Base-by-base conservation (phyloP, 2,329 filamentous ascomycete genomes). In the Trichoderma hamatum region DNA sequence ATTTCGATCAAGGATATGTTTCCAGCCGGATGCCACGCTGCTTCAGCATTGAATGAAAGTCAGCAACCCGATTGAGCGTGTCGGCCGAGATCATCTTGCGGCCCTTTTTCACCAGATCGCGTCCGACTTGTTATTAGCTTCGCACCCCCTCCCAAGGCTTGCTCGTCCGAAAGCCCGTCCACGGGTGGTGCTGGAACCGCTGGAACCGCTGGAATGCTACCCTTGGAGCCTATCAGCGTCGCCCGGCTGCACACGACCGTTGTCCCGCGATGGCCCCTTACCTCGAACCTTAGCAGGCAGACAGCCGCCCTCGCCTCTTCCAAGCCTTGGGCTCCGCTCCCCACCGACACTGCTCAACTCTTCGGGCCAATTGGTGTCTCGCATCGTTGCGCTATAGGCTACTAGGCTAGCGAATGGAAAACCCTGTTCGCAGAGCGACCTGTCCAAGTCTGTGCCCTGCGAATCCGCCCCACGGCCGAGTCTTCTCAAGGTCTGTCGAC, bases 11-110 rank as follows among this genome's bases (percentile, higher is more conserved):
- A 54, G 28, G 46, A 52, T 32, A 24, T 55, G 55, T 21, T 66
- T 16, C 59, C n/a, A 24, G 30, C 11, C 54, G 51, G 28, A 24
- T 36, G 59, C 59, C 21, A 49, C 21, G 24, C 26, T 26, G 36
- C 49, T 43, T 34, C 65, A 61, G 63, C 54, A 49, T 51, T 13
- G 54, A 32, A 34, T 49, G 52, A 66, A 28, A 16, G 36, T 67
- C 30, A 67, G 64, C 64, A 67, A 39, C 66, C 66, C 56, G 34
- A 68, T 62, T 52, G 21, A 52, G 66, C 30, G 58, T 58, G 56
- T 68, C 56, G 66, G 66, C 66, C 66, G 56, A 68, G 66, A 68
- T 62, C 58, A 68, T 61, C 54, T 59, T 32, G n/a, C 54, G 36
- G 36, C 26, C 28, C 36, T 49, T 26, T 26, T 36, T 34, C 19